Base-by-base conservation (phyloP, 75 land plant genomes). In the Selaginella moellendorffii region DNA sequence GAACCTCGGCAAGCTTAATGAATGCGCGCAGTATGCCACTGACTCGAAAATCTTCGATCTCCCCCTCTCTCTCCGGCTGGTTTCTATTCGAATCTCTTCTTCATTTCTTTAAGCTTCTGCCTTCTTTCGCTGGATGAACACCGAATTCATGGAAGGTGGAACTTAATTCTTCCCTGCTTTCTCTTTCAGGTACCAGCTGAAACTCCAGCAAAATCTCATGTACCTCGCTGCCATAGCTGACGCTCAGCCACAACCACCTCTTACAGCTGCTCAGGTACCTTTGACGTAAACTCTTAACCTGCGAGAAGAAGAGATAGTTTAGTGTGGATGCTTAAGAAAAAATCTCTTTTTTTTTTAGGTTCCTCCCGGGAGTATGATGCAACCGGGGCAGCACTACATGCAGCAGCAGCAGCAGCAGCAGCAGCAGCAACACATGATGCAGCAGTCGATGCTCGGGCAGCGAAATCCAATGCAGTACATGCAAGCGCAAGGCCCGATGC, bases 11-110 rank as follows among this genome's bases (percentile, higher is more conserved):
- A 88, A 88, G 61, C 65, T 80, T 36, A 84, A 61, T 54, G 95
- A 88, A 68, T 88, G 95, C 70, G 95, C 95, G 31, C 76, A 77
- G 95, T 88, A 79, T 36, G 46, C n/a, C n/a, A n/a, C n/a, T n/a
- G n/a, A n/a, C n/a, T n/a, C n/a, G n/a, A n/a, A n/a, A n/a, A n/a
- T n/a, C n/a, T n/a, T n/a, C n/a, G n/a, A n/a, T n/a, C n/a, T n/a
- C n/a, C n/a, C n/a, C n/a, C n/a, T n/a, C n/a, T n/a, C n/a, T n/a
- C n/a, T n/a, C n/a, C n/a, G n/a, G n/a, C n/a, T n/a, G n/a, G n/a
- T n/a, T n/a, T n/a, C n/a, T n/a, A n/a, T n/a, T n/a, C n/a, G n/a
- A n/a, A n/a, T n/a, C n/a, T n/a, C n/a, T n/a, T n/a, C n/a, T n/a
- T n/a, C n/a, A n/a, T n/a, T n/a, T n/a, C n/a, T n/a, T n/a, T n/a